Conservation (phyloP, 106 monocot genomes). For the Dioscorea alata region DNA sequence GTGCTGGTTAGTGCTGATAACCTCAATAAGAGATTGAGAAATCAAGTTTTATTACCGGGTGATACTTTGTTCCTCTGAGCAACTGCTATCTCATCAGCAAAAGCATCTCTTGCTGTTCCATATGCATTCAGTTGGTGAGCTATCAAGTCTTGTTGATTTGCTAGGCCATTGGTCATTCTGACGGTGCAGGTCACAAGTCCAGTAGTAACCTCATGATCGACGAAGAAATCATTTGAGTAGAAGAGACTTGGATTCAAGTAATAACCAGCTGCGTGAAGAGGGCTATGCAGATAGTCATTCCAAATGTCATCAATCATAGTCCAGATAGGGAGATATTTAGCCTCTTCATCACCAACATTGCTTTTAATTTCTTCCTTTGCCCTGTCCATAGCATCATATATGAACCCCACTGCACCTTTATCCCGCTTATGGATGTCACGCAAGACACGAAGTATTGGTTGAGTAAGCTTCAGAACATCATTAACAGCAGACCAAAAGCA, state of each 20-base stretch:
- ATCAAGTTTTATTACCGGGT: conserved; percentile 39
- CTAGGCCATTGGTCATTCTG: conserved; percentile 36
- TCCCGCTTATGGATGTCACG: conserved; percentile 29
- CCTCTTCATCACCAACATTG: conserved; percentile 42
- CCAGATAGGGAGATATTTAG: conserved; percentile 43
- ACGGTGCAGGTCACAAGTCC: conserved; percentile 41
- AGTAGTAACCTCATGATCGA: conserved; percentile 69
- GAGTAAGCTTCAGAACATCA: conserved; percentile 46
- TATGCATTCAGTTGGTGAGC: conserved; percentile 65
- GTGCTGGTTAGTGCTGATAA: neutral
- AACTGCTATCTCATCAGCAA: conserved; percentile 34
- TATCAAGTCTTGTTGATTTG: conserved; percentile 30
- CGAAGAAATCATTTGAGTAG: conserved; percentile 43
- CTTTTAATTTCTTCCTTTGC: conserved; percentile 61
- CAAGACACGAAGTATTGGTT: conserved; percentile 48
- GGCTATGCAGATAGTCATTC: conserved; percentile 64
- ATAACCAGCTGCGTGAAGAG: conserved; percentile 69
- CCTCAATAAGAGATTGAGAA: neutral
- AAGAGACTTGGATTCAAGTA: conserved; percentile 70
- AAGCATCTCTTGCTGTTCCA: conserved; percentile 23
- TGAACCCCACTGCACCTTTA: conserved; percentile 47
- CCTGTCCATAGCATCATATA: conserved; percentile 79
- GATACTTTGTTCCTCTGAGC: conserved; percentile 48
- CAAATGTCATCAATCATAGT: conserved; percentile 63
- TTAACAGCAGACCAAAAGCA: conserved; percentile 62